Percentiles rank a stretch among this genome's conserved stretches.
Evolutionary conservation across 2,329 filamentous ascomycete species (phyloP).

Genomic region (Colletotrichum noveboracense): DNA sequence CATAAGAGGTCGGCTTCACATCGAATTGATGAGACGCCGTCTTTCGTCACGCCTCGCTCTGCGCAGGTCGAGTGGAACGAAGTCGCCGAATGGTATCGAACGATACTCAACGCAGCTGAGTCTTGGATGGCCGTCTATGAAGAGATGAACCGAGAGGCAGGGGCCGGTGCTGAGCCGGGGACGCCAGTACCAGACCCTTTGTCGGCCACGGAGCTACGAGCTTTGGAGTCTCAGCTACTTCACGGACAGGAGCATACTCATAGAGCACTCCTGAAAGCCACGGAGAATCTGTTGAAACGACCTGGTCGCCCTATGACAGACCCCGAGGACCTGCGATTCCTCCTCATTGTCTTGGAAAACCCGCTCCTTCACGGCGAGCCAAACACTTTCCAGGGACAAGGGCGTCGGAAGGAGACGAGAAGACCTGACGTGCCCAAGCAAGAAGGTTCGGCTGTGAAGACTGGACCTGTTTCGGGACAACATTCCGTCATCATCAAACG

Average conservation of each 20-base stretch:
- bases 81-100: slow-evolving; percentile 76
- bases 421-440: neutral
- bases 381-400: slow-evolving; percentile 42
- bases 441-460: slow-evolving; percentile 28
- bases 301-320: slow-evolving; percentile 73
- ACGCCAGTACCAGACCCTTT: slow-evolving; percentile 16
- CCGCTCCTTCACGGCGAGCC: slow-evolving; percentile 68
- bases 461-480: slow-evolving; percentile 61
- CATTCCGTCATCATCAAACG: slow-evolving; percentile 88
- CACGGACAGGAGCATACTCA: slow-evolving; percentile 73
- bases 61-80: slow-evolving; percentile 79
- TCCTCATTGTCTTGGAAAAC: slow-evolving; percentile 80
- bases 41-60: slow-evolving; percentile 61
- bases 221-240: slow-evolving; percentile 52
- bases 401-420: neutral
- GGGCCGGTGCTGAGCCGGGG: slow-evolving; percentile 20
- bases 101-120: slow-evolving; percentile 70
- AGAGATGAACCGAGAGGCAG: slow-evolving; percentile 45
- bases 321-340: slow-evolving; percentile 75
- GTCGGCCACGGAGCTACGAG: slow-evolving; percentile 41
- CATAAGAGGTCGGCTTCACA: slow-evolving; percentile 37
- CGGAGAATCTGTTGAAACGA: slow-evolving; percentile 79
- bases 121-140: slow-evolving; percentile 69
- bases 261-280: slow-evolving; percentile 75
- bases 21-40: slow-evolving; percentile 35